Percentiles rank a stretch among this genome's conserved stretches.
These are phyloP conservation scores for Coprinopsis cinerea DNA, from an alignment of 768 basidiomycete genomes.

Conservation along the genomic window DNA sequence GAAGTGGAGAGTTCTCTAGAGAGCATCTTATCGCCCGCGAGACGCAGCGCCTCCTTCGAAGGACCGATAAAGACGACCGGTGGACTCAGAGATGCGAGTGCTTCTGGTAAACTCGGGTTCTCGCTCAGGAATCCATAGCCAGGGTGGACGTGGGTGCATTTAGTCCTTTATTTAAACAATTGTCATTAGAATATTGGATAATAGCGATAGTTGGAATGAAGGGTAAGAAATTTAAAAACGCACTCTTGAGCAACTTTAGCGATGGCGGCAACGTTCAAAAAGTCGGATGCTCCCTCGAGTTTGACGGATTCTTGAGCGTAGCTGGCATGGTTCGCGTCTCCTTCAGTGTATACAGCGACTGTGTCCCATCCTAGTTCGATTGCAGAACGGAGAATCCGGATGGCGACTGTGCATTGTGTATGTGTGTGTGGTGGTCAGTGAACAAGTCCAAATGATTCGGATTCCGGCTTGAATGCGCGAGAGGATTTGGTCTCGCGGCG, in stretches of 20 bases:
- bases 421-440: background rate
- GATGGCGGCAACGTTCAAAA: slow-evolving; percentile 25
- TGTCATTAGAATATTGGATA: background rate
- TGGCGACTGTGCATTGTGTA: slow-evolving; percentile 51
- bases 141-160: slow-evolving; percentile 33
- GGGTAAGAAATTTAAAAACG: background rate
- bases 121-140: slow-evolving; percentile 90
- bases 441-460: no score
- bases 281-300: slow-evolving; percentile 65
- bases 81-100: slow-evolving; percentile 65
- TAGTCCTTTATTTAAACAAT: slow-evolving; percentile 15
- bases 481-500: no score
- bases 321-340: slow-evolving; percentile 75
- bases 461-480: no score
- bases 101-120: slow-evolving; percentile 72
- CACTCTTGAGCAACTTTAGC: slow-evolving; percentile 24
- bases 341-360: slow-evolving; percentile 82
- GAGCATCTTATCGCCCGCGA: slow-evolving; percentile 43
- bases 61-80: slow-evolving; percentile 76
- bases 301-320: slow-evolving; percentile 84
- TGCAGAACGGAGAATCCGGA: slow-evolving; percentile 82
- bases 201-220: background rate
- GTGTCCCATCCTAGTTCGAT: slow-evolving; percentile 84
- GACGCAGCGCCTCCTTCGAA: slow-evolving; percentile 70
- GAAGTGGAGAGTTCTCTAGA: slow-evolving; percentile 29